Conservation (phyloP, 768 basidiomycete species). For the Gloeopeniophorella convolvens region DNA sequence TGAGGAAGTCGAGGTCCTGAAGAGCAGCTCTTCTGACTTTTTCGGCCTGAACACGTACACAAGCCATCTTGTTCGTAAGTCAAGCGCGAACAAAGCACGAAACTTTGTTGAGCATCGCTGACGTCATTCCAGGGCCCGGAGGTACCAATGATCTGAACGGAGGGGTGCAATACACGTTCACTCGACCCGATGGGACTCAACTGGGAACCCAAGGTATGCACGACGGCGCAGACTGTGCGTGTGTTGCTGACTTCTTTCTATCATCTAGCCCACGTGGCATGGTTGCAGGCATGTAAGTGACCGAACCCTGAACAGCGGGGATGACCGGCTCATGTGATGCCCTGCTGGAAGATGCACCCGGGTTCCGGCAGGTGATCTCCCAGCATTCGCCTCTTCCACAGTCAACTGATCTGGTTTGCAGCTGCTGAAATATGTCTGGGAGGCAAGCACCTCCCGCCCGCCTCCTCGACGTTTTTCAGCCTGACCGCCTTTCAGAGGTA, state of each 20-base stretch:
- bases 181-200: slow-evolving; percentile 54
- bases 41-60: slow-evolving; percentile 73
- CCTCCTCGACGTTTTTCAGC: background rate
- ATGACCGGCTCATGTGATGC: background rate
- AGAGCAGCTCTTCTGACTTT: slow-evolving; percentile 56
- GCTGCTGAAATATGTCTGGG: slow-evolving; percentile 36
- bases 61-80: slow-evolving; percentile 53
- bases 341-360: slow-evolving; percentile 29
- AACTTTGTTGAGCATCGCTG: background rate
- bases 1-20: slow-evolving; percentile 50
- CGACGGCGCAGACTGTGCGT: background rate
- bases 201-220: slow-evolving; percentile 52
- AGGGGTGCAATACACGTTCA: slow-evolving; percentile 53
- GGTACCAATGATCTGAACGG: slow-evolving; percentile 62
- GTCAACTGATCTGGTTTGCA: slow-evolving; percentile 1
- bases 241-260: background rate
- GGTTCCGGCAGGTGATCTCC: slow-evolving; percentile 34
- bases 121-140: slow-evolving; percentile 39
- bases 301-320: background rate
- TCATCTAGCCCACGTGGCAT: slow-evolving; percentile 29
- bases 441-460: slow-evolving; percentile 23
- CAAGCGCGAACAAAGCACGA: background rate
- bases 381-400: slow-evolving; percentile 7
- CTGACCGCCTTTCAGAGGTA: slow-evolving; percentile 30
- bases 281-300: slow-evolving; percentile 33